A percentile compares a stretch with the other conserved stretches of the same genome.
phyloP scores from a whole-genome alignment of 257 asterid genomes.

The Parsonsia alboflavescens region DNA sequence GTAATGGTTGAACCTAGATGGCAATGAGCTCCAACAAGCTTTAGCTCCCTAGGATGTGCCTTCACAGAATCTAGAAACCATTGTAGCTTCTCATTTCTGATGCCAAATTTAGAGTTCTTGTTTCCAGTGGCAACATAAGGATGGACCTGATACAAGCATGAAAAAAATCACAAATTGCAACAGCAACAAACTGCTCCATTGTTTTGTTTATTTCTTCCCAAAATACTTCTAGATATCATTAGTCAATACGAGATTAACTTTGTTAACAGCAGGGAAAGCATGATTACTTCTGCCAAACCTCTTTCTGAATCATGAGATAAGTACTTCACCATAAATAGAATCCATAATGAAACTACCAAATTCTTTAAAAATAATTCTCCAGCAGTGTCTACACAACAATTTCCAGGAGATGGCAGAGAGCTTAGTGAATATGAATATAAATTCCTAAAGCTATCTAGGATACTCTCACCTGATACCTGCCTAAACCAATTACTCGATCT shows the following conservation, averaged over 20 bases:
- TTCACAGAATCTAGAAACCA: constrained; percentile 96
- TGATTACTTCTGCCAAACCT: neutral
- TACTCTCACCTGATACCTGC: neutral
- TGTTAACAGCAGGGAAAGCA: neutral
- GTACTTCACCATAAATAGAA: neutral
- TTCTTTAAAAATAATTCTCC: neutral
- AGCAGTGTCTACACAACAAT: neutral
- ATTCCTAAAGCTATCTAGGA: neutral
- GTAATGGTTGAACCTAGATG: constrained; percentile 97
- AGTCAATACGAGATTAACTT: neutral
- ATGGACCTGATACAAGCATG: constrained; percentile 60
- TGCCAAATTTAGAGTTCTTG: constrained; percentile 90
- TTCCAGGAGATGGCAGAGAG: neutral
- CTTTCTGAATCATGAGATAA: neutral
- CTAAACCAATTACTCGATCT: neutral
- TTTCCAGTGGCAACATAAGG: constrained; percentile 98
- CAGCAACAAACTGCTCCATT: neutral
- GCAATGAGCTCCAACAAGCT: constrained; percentile 96
- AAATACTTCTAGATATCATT: neutral
- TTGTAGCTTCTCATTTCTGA: constrained; percentile 89
- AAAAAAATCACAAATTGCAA: neutral
- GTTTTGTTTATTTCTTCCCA: neutral
- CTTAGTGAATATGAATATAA: neutral
- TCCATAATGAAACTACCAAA: neutral
- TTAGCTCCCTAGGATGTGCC: constrained; percentile 78